Evolutionary conservation across 176 grass and related monocot genomes (phyloP).

Genomic region (sorghum (Sorghum bicolor)): DNA sequence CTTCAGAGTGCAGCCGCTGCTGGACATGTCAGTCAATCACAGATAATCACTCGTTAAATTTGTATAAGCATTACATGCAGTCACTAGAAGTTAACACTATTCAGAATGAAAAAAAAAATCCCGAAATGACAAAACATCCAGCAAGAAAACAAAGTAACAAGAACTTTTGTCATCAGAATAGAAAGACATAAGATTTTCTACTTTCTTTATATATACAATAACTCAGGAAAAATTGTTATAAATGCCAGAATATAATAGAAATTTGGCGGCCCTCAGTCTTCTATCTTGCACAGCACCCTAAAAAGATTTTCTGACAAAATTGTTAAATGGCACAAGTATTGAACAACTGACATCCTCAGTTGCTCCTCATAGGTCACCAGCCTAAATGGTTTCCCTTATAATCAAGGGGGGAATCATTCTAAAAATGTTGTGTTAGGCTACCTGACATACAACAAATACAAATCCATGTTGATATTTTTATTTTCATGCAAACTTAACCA

Average conservation of each 20-base stretch:
- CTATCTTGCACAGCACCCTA: neutral
- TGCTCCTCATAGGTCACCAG: neutral
- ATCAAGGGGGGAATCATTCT: neutral
- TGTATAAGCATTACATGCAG: neutral
- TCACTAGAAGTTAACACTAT: neutral
- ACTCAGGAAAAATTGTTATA: neutral
- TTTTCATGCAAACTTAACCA: neutral
- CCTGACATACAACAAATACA: neutral
- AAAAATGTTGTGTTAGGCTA: neutral
- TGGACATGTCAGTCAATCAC: constrained; percentile 10
- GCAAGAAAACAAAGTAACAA: neutral
- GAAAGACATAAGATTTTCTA: neutral
- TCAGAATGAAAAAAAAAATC: neutral
- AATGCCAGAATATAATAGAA: neutral
- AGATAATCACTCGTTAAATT: neutral
- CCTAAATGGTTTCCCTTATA: neutral
- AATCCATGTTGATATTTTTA: neutral
- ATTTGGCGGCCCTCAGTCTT: neutral
- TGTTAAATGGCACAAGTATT: neutral
- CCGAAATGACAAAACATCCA: neutral
- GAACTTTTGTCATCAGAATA: neutral
- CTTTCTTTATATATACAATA: neutral
- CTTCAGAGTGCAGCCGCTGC: neutral
- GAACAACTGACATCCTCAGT: neutral
- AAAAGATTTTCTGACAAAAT: neutral